Percentiles rank a stretch among this genome's conserved stretches.
Conservation (phyloP, 345 rosid species). For the Excoecaria agallocha region DNA sequence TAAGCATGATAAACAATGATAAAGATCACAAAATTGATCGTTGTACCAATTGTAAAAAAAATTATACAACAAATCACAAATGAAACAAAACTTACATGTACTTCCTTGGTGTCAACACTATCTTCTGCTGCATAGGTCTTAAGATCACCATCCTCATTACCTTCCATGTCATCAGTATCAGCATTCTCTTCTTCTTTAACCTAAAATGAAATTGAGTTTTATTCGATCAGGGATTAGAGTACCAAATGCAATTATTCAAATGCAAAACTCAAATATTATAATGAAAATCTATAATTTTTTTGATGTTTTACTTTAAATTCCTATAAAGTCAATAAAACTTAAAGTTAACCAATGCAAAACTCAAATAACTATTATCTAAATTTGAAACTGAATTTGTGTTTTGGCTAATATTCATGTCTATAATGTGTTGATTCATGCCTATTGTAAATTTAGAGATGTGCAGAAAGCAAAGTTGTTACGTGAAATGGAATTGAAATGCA, state of each 20-base stretch:
- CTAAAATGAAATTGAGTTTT: constrained; percentile 35
- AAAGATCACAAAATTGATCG: no score
- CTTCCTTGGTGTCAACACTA: no score
- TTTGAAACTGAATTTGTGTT: constrained; percentile 66
- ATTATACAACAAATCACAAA: no score
- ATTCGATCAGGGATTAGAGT: constrained; percentile 58
- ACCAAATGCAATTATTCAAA: constrained; percentile 42
- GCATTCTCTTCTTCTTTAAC: constrained; percentile 61
- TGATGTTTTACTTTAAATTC: no score
- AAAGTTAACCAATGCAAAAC: no score
- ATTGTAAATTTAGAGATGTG: constrained; percentile 67
- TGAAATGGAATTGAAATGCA: constrained; percentile 71
- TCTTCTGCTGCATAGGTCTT: constrained; percentile 41
- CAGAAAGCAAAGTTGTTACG: constrained; percentile 59
- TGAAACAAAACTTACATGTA: no score
- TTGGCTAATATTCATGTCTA: constrained; percentile 70
- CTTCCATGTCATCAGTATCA: constrained; percentile 35
- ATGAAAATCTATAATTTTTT: constrained; percentile 59
- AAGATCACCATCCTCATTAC: constrained; percentile 45
- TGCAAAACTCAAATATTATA: constrained; percentile 61
- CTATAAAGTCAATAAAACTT: no score
- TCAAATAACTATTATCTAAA: no score
- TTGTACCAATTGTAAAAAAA: no score
- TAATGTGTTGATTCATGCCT: constrained; percentile 85
- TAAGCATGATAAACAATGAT: no score